These are phyloP conservation scores for Paramecium primaurelia DNA, from an alignment of 73 alveolate genomes.

Conservation along the genomic window DNA sequence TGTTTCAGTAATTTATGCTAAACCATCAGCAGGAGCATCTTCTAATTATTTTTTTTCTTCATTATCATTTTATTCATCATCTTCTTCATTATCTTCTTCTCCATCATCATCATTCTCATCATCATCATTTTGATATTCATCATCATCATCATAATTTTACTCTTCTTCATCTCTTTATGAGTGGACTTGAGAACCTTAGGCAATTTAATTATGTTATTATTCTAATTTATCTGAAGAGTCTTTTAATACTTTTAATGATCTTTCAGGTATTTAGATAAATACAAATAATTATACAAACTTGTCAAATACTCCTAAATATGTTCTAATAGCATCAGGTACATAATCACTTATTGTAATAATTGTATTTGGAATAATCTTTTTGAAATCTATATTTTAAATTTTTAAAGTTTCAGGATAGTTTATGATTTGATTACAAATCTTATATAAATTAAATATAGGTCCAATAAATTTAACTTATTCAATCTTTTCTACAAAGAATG, in stretches of 20 bases:
- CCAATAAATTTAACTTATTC: conserved; percentile 11
- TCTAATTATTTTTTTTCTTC: not conserved
- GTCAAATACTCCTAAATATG: not conserved
- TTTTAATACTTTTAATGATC: not conserved
- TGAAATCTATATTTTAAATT: not conserved
- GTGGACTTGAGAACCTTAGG: not conserved
- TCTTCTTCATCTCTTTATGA: not conserved
- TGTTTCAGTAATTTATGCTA: not conserved
- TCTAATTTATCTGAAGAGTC: not conserved
- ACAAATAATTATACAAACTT: conserved; percentile 14
- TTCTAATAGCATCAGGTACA: not conserved
- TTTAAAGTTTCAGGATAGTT: not conserved
- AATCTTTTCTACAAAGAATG: not conserved
- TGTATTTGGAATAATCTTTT: not conserved
- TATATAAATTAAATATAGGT: not conserved
- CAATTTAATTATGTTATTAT: not conserved
- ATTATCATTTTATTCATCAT: not conserved
- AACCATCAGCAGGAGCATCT: not conserved
- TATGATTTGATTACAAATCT: not conserved
- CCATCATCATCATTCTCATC: not conserved
- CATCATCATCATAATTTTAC: not conserved
- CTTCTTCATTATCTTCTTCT: not conserved
- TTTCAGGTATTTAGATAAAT: conserved; percentile 1
- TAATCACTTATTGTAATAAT: not conserved
- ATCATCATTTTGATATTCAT: not conserved